Evolutionary conservation across 345 rosid genomes (phyloP).

Genomic region (Euclidium syriacum): DNA sequence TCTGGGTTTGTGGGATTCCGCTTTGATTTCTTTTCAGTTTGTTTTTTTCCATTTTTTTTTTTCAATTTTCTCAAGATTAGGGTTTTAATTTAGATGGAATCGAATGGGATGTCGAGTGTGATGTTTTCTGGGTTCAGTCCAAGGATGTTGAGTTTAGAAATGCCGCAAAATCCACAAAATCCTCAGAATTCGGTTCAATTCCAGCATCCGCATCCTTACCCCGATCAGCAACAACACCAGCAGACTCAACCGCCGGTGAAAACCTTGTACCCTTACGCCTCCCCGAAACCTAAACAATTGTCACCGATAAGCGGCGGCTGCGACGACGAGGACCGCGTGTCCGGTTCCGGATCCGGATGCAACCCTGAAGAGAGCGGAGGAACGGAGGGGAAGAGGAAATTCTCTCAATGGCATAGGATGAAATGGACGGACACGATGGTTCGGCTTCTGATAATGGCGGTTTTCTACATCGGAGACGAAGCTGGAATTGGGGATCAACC

Average conservation of each 20-base stretch:
- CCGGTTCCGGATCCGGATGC: constrained; percentile 35
- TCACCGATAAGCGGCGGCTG: constrained; percentile 65
- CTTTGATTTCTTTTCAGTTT: background rate
- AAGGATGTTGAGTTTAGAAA: constrained; percentile 69
- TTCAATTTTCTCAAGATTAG: background rate
- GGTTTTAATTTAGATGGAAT: constrained; percentile 44
- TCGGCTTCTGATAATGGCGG: constrained; percentile 74
- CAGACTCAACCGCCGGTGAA: constrained; percentile 47
- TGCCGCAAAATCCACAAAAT: constrained; percentile 56
- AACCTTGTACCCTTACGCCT: constrained; percentile 33
- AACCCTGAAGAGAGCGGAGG: constrained; percentile 48
- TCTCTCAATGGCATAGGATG: constrained; percentile 95
- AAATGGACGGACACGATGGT: constrained; percentile 98
- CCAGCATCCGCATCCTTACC: constrained; percentile 53
- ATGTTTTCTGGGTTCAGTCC: constrained; percentile 67
- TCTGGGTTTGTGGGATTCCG: constrained; percentile 7
- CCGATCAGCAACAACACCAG: constrained; percentile 27
- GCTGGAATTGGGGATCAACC: constrained; percentile 46
- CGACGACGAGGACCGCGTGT: constrained; percentile 74
- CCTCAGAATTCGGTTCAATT: constrained; percentile 39
- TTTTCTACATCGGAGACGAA: constrained; percentile 89
- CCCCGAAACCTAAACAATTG: constrained; percentile 47
- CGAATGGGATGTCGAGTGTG: constrained; percentile 53
- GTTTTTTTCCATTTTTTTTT: background rate
- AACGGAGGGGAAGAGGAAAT: constrained; percentile 52